Evolutionary conservation across 2,329 filamentous ascomycete species (phyloP).

Genomic region (Lizonia empirigonia): DNA sequence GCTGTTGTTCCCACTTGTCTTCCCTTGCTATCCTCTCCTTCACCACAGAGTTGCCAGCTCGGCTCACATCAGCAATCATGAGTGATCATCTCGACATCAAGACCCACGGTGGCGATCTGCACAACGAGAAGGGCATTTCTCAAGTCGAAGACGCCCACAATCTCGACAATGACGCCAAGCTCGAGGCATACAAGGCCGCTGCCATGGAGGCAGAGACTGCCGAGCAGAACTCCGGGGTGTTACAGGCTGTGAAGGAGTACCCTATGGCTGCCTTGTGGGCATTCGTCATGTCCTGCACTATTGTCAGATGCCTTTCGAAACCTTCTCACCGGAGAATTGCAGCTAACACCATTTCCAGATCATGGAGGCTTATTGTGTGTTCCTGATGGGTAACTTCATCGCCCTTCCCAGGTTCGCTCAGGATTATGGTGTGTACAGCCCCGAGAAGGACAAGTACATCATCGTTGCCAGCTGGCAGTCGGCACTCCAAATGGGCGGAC

Average conservation of each 20-base stretch:
- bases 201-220: constrained; percentile 63
- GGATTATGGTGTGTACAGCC: constrained; percentile 53
- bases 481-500: constrained; percentile 61
- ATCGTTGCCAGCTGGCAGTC: constrained; percentile 64
- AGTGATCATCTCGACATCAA: constrained; percentile 28
- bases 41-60: constrained; percentile 19
- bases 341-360: constrained; percentile 52
- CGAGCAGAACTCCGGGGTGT: constrained; percentile 58
- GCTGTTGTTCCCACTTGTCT: constrained; percentile 22
- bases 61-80: constrained; percentile 32
- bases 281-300: constrained; percentile 62
- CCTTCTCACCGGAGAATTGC: constrained; percentile 8
- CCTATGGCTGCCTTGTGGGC: constrained; percentile 62
- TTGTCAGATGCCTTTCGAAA: constrained; percentile 49
- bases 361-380: constrained; percentile 69
- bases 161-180: constrained; percentile 48
- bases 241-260: constrained; percentile 58
- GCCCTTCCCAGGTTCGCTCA: constrained; percentile 56
- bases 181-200: constrained; percentile 56
- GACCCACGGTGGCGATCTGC: constrained; percentile 17
- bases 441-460: constrained; percentile 34
- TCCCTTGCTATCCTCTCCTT: constrained; percentile 24
- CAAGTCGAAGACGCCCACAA: constrained; percentile 26
- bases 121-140: constrained; percentile 31
- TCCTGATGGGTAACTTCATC: constrained; percentile 65